A percentile compares a stretch with the other conserved stretches of the same genome.
Evolutionary conservation across 2,329 filamentous ascomycete species (phyloP).

Genomic region (Hypoxylon sp.): DNA sequence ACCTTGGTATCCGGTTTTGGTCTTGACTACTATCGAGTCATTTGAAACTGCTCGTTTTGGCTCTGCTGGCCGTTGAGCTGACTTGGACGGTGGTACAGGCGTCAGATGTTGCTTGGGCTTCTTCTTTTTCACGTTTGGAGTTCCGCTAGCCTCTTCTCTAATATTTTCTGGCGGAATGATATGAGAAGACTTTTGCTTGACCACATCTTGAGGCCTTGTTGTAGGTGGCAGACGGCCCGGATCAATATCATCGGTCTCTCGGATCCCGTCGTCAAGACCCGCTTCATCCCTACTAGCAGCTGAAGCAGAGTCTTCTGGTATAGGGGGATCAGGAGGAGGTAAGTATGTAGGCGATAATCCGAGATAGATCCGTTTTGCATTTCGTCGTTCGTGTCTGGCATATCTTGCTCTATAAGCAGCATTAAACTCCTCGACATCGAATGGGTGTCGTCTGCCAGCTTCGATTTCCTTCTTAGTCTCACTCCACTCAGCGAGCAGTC

Average conservation of each 20-base stretch:
- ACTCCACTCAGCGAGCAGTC: slow-evolving; percentile 62
- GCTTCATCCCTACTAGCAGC: slow-evolving; percentile 33
- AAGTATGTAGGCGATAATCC: slow-evolving; percentile 53
- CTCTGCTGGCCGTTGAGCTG: slow-evolving; percentile 20
- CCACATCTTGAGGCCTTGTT: slow-evolving; percentile 28
- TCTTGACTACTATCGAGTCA: slow-evolving; percentile 27
- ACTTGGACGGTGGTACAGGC: slow-evolving; percentile 29
- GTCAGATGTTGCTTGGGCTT: slow-evolving; percentile 23
- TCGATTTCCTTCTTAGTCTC: slow-evolving; percentile 57
- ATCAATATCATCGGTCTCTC: slow-evolving; percentile 45
- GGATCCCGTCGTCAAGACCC: slow-evolving; percentile 49
- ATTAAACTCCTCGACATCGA: slow-evolving; percentile 59
- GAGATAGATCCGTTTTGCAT: slow-evolving; percentile 59
- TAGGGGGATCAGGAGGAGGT: slow-evolving; percentile 39
- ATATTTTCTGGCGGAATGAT: slow-evolving; percentile 32
- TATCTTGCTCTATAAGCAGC: slow-evolving; percentile 55
- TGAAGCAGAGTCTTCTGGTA: slow-evolving; percentile 20
- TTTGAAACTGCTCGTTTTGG: slow-evolving; percentile 27
- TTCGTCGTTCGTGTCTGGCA: slow-evolving; percentile 61
- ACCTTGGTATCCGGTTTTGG: slow-evolving; percentile 55
- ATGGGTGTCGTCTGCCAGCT: slow-evolving; percentile 54
- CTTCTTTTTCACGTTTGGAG: slow-evolving; percentile 23
- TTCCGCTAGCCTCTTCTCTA: slow-evolving; percentile 1
- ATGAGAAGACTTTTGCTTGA: slow-evolving; percentile 47
- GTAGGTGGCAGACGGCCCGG: slow-evolving; percentile 8